Base-by-base conservation (phyloP, 345 rosid species). In the Arabidopsis arenosa region DNA sequence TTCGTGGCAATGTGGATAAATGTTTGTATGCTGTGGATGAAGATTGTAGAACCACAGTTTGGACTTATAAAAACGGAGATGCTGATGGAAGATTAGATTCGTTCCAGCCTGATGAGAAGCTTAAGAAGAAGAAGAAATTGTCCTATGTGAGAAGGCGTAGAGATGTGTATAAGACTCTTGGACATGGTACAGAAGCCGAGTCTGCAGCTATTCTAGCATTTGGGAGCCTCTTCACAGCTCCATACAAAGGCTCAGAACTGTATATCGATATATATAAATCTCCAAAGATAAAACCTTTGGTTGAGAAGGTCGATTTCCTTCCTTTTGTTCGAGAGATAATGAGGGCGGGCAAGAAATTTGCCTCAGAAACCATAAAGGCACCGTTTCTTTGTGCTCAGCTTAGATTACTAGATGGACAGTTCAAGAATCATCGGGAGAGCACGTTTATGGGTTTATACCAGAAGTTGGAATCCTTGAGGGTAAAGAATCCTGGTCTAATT, bases 331-430 rank as follows among this genome's bases (percentile, higher is more conserved):
- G 90, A 17, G 94, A 86, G 86, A 82, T 95, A 44, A 75, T 85
- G 78, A 82, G 30, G 2, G 83, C 89, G 0, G 94, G 94, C 4
- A 90, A 88, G 84, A 82, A 77, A 66, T 89, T 81, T 80, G 87
- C 89, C 11, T 51, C 65, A 2, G 85, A 83, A 57, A 82, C 70
- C 23, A 88, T 90, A 51, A 90, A 84, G 76, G 86, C 76, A 10
- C 90, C 94, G 44, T 95, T 88, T 83, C 84, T 89, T 36, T 93
- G 98, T 77, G 95, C 92, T 0, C 98, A 93, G 83, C 96, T 93
- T 45, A 89, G 98, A 68, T 63, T 96, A 78, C 80, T 96, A 41
- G 99, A 96, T 73, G 99, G 98, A 8, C 97, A 93, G 85, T 96
- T 96, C 81, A 96, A 93, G 82, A 96, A 88, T 79, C 99, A 91